Conservation (phyloP, 2,329 filamentous ascomycete genomes). For the Lanzia echinophila region DNA sequence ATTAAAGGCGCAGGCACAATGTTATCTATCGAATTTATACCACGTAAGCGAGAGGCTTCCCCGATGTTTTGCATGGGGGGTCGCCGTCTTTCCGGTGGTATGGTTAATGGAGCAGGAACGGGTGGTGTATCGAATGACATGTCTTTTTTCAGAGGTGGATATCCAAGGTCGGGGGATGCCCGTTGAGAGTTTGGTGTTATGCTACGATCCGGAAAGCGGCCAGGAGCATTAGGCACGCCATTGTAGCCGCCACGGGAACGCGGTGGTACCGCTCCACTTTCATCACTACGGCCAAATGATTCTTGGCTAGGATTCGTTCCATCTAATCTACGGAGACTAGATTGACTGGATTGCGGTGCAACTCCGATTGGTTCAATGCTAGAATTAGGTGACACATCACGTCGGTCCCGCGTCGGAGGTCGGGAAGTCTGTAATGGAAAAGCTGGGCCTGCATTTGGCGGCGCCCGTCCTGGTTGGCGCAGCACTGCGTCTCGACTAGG, state of each 20-base stretch:
- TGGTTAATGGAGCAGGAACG: slow-evolving; percentile 25
- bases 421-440: slow-evolving; percentile 23
- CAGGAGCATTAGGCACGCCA: slow-evolving; percentile 22
- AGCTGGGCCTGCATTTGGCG: slow-evolving; percentile 13
- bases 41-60: slow-evolving; percentile 27
- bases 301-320: slow-evolving; percentile 29
- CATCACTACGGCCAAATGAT: slow-evolving; percentile 28
- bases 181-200: slow-evolving; percentile 24
- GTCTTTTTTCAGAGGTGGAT: slow-evolving; percentile 17
- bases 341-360: slow-evolving; percentile 17
- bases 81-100: slow-evolving; percentile 30
- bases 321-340: slow-evolving; percentile 23
- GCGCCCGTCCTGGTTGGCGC: slow-evolving; percentile 17
- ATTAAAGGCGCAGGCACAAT: slow-evolving; percentile 32
- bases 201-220: slow-evolving; percentile 29
- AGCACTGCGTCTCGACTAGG: slow-evolving; percentile 27
- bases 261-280: slow-evolving; percentile 24
- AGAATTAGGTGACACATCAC: slow-evolving; percentile 25
- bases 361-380: slow-evolving; percentile 21
- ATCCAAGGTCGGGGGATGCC: slow-evolving; percentile 25
- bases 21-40: slow-evolving; percentile 22
- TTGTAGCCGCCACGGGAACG: slow-evolving; percentile 28
- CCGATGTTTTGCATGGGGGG: slow-evolving; percentile 28
- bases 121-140: slow-evolving; percentile 22
- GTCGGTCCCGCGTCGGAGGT: slow-evolving; percentile 20